phyloP scores from a whole-genome alignment of 345 rosid genomes.

The Populus tremula region DNA sequence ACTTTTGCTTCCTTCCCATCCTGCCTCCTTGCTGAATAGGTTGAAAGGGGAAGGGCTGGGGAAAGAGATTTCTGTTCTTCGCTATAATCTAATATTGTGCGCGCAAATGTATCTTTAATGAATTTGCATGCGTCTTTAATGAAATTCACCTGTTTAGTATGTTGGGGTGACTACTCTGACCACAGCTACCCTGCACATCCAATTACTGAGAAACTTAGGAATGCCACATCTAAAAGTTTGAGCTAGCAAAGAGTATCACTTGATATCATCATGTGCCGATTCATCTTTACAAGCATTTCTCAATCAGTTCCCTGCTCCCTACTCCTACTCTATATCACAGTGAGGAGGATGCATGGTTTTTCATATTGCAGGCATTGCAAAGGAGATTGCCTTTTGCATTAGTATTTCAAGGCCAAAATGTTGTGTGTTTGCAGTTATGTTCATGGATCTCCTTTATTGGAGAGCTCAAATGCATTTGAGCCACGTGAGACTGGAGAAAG shows the following conservation, averaged over 20 bases:
- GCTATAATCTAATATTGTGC: not conserved
- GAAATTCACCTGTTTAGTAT: not conserved
- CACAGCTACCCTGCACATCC: not conserved
- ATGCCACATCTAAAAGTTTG: conserved; percentile 3
- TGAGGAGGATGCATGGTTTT: not conserved
- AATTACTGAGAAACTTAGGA: not conserved
- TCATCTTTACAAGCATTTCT: not conserved
- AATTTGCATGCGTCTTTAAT: not conserved
- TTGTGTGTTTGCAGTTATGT: conserved; percentile 63
- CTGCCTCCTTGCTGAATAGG: not conserved
- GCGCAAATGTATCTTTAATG: not conserved
- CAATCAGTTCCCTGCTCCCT: not conserved
- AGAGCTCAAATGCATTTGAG: conserved; percentile 74
- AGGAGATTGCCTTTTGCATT: not conserved
- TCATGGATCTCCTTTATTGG: conserved; percentile 91
- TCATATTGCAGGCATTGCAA: not conserved
- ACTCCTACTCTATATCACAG: not conserved
- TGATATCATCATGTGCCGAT: not conserved
- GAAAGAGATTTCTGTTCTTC: not conserved
- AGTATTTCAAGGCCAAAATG: conserved; percentile 10
- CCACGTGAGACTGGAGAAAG: conserved; percentile 63
- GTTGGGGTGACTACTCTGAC: not conserved
- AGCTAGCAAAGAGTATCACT: not conserved
- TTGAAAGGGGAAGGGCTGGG: not conserved
- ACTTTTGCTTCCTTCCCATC: not conserved